These are phyloP conservation scores for Apiospora sp. DNA, from an alignment of 2,329 filamentous ascomycete genomes.

Conservation along the genomic window DNA sequence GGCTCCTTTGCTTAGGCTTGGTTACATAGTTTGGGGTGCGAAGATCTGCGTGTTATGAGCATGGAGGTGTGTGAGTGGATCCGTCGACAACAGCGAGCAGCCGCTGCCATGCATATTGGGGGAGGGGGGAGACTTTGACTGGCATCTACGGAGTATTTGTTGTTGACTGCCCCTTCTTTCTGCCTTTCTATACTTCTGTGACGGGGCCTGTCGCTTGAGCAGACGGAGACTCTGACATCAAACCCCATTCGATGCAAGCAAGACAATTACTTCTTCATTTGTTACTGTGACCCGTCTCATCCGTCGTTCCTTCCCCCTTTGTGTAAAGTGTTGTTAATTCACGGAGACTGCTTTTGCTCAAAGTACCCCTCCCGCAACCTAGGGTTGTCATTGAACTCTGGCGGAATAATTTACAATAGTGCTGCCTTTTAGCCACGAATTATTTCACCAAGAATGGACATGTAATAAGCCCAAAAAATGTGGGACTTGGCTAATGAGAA, in stretches of 20 bases:
- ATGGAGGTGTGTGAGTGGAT: conserved; percentile 14
- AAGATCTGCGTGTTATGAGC: conserved; percentile 17
- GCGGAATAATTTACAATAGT: background rate
- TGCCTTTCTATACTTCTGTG: background rate
- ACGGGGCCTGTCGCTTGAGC: too few species aligned
- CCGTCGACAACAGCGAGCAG: conserved; percentile 13
- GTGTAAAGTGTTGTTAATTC: background rate
- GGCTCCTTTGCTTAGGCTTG: conserved; percentile 21
- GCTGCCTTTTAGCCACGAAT: background rate
- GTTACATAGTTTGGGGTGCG: conserved; percentile 18
- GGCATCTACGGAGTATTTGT: conserved; percentile 11
- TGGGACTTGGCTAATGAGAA: too few species aligned
- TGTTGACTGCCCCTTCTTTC: background rate
- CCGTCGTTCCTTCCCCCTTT: background rate
- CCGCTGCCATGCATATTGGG: conserved; percentile 2
- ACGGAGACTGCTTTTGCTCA: background rate
- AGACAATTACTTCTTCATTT: background rate
- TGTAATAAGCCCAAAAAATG: background rate
- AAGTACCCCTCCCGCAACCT: too few species aligned
- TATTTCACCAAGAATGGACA: background rate
- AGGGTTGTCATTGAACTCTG: background rate
- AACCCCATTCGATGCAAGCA: too few species aligned
- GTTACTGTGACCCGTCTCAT: background rate
- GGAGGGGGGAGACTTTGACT: background rate
- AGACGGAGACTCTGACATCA: too few species aligned